Base-by-base conservation (phyloP, 2,329 filamentous ascomycete species). In the Thelonectria rubi region DNA sequence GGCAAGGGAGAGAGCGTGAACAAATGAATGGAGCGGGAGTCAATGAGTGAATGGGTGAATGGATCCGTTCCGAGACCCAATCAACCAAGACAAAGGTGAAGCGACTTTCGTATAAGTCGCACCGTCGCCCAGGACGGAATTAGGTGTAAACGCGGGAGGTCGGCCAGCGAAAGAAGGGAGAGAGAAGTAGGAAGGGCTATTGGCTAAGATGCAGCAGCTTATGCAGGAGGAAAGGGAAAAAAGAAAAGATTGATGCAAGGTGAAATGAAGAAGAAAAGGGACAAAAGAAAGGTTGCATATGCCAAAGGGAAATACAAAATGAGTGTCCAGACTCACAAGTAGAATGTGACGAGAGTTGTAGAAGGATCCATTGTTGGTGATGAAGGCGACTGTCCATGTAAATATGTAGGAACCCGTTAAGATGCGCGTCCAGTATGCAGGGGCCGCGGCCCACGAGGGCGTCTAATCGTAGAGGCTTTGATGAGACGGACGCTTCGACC, bases 311-410 rank as follows among this genome's bases (percentile, higher is more conserved):
- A 64, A 55, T 52, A 65, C 53, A 69, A 61, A 54, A 47, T 26
- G 60, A 64, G 68, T 60, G 60, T 59, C 69, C 70, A 59, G 72
- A 87, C 86, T 86, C 80, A 89, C 87, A 89, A 77, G 77, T 88
- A 82, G 75, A 91, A 91, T 63, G 88, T 90, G 73, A 90, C 84
- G 68, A 91, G 85, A 61, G 88, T 88, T 20, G 88, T 90, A 43
- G 81, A 81, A 55, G 85, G 85, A 76, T 87, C 84, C 85, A 87
- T 86, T 73, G 48, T 50, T 64, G 65, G 60, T 55, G 55, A 55
- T 45, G 47, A 15, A 54, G 49, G 60, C 56, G 62, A 63, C 57
- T 55, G 58, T 64, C 34, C 34, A 51, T 34, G 66, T 71, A 66
- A 71, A 69, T 72, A 71, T 70, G 69, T 63, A 67, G 60, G 58